Evolutionary conservation across 108 stramenopile species (phyloP).

Genomic region (Conticribra guillardii): DNA sequence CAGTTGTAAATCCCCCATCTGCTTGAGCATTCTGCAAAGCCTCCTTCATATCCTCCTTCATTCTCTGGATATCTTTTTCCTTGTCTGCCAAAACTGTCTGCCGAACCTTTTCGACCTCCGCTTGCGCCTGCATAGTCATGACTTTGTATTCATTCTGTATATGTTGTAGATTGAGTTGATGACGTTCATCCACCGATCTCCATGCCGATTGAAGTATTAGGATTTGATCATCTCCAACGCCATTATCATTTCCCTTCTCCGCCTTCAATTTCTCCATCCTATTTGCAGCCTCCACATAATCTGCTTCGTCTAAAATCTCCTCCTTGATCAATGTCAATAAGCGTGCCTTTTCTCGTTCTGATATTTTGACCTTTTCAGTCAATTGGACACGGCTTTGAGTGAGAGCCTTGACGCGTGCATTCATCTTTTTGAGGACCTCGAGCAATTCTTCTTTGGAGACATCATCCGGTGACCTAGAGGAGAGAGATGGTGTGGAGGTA

Average conservation of each 20-base stretch:
- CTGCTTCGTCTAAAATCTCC: conserved; percentile 60
- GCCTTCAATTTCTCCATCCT: conserved; percentile 18
- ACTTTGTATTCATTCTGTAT: conserved; percentile 68
- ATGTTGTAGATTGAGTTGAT: conserved; percentile 57
- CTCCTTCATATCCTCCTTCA: conserved; percentile 52
- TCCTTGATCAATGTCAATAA: conserved; percentile 58
- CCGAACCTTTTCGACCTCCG: conserved; percentile 60
- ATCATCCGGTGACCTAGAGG: conserved; percentile 41
- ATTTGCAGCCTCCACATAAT: conserved; percentile 38
- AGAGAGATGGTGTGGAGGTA: conserved; percentile 17
- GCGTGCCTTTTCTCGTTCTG: conserved; percentile 60
- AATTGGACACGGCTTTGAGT: conserved; percentile 58
- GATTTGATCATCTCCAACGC: conserved; percentile 40
- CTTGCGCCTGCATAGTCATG: conserved; percentile 47
- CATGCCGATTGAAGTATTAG: conserved; percentile 63
- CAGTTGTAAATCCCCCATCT: conserved; percentile 36
- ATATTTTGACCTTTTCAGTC: conserved; percentile 56
- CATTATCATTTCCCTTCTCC: background rate
- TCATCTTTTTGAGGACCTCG: conserved; percentile 83
- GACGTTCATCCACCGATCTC: conserved; percentile 63
- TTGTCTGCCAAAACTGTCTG: conserved; percentile 36
- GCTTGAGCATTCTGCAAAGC: conserved; percentile 25
- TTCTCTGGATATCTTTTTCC: conserved; percentile 38
- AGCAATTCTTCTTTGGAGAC: conserved; percentile 79
- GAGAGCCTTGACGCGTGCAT: conserved; percentile 81